These are phyloP conservation scores for Platismatia glauca DNA, from an alignment of 495 filamentous ascomycete genomes.

Conservation along the genomic window DNA sequence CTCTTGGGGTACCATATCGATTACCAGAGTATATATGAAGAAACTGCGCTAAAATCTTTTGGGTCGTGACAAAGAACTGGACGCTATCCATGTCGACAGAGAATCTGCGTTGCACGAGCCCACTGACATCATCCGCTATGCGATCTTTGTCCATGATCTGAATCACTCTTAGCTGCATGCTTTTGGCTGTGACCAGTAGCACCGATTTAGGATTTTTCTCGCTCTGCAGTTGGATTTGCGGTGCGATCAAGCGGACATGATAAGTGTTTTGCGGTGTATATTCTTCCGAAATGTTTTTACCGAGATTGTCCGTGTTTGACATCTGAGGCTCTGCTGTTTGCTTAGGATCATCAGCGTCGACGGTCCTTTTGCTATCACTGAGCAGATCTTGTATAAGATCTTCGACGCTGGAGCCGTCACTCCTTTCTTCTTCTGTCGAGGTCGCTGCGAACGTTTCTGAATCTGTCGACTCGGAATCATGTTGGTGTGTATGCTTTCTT, in stretches of 20 bases:
- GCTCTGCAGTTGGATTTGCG: conserved; percentile 94
- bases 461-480: conserved; percentile 26
- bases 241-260: conserved; percentile 87
- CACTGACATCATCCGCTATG: conserved; percentile 84
- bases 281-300: conserved; percentile 71
- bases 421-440: conserved; percentile 38
- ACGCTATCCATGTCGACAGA: conserved; percentile 90
- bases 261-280: conserved; percentile 92
- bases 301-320: conserved; percentile 44
- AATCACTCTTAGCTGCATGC: conserved; percentile 93
- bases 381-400: conserved; percentile 83
- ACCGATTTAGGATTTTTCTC: conserved; percentile 94
- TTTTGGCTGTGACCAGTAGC: conserved; percentile 85
- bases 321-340: conserved; percentile 25
- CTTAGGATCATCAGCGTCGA: conserved; percentile 57
- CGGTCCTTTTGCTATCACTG: conserved; percentile 73
- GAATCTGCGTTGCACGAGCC: conserved; percentile 88
- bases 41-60: conserved; percentile 74
- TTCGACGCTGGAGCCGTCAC: conserved; percentile 59
- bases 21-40: conserved; percentile 91
- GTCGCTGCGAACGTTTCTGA: conserved; percentile 33
- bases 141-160: conserved; percentile 97
- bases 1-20: conserved; percentile 75
- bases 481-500: conserved; percentile 44
- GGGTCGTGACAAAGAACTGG: conserved; percentile 93